phyloP scores from a whole-genome alignment of 2,329 filamentous ascomycete species.

The Ophiostoma himal-ulmi region DNA sequence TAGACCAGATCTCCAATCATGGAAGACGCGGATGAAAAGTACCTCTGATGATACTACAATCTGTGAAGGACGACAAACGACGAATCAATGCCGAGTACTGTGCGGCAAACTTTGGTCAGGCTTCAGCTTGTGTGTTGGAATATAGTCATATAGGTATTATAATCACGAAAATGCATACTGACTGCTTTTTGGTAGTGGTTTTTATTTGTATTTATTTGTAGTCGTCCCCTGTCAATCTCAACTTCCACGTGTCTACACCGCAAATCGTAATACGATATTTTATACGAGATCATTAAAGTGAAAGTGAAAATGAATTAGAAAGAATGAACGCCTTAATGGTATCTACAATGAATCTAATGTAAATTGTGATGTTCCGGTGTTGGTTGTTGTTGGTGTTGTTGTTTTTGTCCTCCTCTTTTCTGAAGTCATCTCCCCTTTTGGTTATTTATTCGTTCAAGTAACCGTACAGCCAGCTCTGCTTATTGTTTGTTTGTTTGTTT shows the following conservation, averaged over 20 bases:
- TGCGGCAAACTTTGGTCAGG: neutral
- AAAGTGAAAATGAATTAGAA: neutral
- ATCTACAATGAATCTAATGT: neutral
- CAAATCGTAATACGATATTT: neutral
- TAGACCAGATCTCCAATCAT: neutral
- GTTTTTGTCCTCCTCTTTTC: neutral
- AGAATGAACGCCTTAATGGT: neutral
- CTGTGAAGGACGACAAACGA: neutral
- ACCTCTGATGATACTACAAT: neutral
- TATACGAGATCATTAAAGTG: neutral
- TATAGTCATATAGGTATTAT: neutral
- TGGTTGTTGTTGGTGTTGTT: neutral
- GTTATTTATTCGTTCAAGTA: neutral
- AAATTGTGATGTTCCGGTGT: neutral
- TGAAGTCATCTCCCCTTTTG: neutral
- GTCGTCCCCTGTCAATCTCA: neutral
- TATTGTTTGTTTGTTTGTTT: neutral
- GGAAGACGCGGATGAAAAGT: neutral
- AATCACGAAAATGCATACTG: neutral
- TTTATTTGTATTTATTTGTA: slow-evolving; percentile 1
- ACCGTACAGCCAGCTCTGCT: neutral
- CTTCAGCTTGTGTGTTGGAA: neutral
- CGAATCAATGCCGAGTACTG: neutral
- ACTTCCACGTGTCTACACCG: neutral
- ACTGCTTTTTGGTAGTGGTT: neutral